phyloP scores from a whole-genome alignment of 768 basidiomycete species.

The Mrakia hoshinonis region DNA sequence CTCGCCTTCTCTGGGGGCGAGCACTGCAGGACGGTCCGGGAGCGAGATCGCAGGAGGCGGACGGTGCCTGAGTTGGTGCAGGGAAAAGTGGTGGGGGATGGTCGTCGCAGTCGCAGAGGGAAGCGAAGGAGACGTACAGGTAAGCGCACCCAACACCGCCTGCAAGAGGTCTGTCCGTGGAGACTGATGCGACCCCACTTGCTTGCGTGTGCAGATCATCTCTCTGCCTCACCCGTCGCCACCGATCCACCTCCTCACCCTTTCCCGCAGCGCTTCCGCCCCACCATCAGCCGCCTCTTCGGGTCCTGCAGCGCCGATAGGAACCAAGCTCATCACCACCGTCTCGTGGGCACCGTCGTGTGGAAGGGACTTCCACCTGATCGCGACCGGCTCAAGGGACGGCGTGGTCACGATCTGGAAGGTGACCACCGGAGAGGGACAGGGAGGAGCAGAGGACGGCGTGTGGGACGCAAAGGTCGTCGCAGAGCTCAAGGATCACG shows the following conservation, averaged over 20 bases:
- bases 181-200: no score
- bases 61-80: slow-evolving; percentile 70
- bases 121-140: slow-evolving; percentile 65
- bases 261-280: slow-evolving; percentile 50
- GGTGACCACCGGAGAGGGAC: slow-evolving; percentile 50
- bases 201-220: slow-evolving; percentile 50
- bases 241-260: background rate
- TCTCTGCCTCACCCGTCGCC: slow-evolving; percentile 56
- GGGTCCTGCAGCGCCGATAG: slow-evolving; percentile 43
- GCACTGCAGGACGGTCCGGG: background rate
- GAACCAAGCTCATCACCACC: slow-evolving; percentile 56
- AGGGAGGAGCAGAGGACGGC: slow-evolving; percentile 39
- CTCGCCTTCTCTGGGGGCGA: background rate
- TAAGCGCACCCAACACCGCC: slow-evolving; percentile 38
- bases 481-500: slow-evolving; percentile 80
- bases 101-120: slow-evolving; percentile 71
- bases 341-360: slow-evolving; percentile 91
- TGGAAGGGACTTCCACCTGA: slow-evolving; percentile 84
- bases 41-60: slow-evolving; percentile 17
- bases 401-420: slow-evolving; percentile 86
- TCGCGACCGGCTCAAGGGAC: slow-evolving; percentile 82
- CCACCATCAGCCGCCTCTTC: slow-evolving; percentile 42
- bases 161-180: background rate
- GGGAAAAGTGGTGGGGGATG: slow-evolving; percentile 92
- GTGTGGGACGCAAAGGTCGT: slow-evolving; percentile 72